Conservation (phyloP, 805 yeast species). For the Candida germanica region DNA sequence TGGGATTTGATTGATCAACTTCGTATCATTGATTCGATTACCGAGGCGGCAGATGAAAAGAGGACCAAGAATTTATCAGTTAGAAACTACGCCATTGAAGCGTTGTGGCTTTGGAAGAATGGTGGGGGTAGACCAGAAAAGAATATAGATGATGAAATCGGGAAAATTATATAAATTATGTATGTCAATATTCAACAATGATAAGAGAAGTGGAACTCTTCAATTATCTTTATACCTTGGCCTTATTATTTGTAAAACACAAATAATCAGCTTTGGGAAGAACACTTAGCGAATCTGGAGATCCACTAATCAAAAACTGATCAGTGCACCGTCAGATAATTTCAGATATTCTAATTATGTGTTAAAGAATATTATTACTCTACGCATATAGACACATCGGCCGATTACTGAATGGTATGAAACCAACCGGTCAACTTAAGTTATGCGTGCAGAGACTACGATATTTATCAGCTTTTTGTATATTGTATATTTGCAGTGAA, state of each 20-base stretch:
- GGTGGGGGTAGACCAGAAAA: conserved; percentile 40
- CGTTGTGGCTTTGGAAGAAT: conserved; percentile 82
- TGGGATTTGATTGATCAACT: conserved; percentile 71
- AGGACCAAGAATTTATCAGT: conserved; percentile 67
- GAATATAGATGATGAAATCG: conserved; percentile 23
- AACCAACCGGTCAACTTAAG: conserved; percentile 46
- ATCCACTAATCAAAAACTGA: neutral
- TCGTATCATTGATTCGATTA: conserved; percentile 60
- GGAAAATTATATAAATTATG: conserved; percentile 13
- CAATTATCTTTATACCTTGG: too few species aligned
- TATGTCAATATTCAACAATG: too few species aligned
- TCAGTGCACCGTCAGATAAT: too few species aligned
- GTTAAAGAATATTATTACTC: conserved; percentile 14
- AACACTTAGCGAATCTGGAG: neutral
- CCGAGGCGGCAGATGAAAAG: conserved; percentile 65
- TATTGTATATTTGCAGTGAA: too few species aligned
- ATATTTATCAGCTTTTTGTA: too few species aligned
- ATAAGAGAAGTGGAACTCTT: too few species aligned
- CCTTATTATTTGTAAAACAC: conserved; percentile 3
- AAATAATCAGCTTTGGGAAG: neutral
- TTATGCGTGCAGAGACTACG: conserved; percentile 11
- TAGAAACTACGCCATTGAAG: conserved; percentile 80
- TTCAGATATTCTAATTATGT: too few species aligned
- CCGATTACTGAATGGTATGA: conserved; percentile 32
- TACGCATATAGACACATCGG: conserved; percentile 50